These are phyloP conservation scores for Pestalotiopsis sp. DNA, from an alignment of 2,329 filamentous ascomycete species.

Conservation along the genomic window DNA sequence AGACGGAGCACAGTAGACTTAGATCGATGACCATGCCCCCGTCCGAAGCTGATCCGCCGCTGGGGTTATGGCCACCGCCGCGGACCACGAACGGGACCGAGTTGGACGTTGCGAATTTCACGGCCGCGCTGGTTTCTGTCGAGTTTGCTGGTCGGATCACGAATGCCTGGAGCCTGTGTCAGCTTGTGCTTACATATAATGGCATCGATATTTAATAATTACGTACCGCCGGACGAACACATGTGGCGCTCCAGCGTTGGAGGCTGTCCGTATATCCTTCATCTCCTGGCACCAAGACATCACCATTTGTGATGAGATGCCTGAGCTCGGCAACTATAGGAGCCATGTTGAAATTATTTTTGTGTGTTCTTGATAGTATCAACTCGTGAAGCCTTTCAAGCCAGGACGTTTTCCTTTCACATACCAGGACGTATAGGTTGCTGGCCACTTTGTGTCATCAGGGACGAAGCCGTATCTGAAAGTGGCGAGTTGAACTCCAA, in stretches of 20 bases:
- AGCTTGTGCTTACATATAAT: neutral
- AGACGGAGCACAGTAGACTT: conserved; percentile 49
- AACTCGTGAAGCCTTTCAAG: neutral
- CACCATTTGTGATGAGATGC: conserved; percentile 20
- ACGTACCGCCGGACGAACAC: conserved; percentile 35
- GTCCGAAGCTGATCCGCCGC: conserved; percentile 49
- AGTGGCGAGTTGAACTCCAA: neutral
- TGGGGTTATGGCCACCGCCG: conserved; percentile 60
- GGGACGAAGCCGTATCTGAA: neutral
- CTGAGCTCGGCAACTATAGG: conserved; percentile 9
- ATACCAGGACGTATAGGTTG: neutral
- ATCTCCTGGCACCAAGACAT: conserved; percentile 34
- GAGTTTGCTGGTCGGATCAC: conserved; percentile 44
- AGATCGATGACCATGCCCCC: conserved; percentile 61
- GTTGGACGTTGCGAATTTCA: conserved; percentile 46
- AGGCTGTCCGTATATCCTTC: conserved; percentile 37
- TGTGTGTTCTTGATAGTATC: neutral
- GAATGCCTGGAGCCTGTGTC: conserved; percentile 35
- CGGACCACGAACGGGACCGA: conserved; percentile 54
- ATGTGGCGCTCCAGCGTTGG: conserved; percentile 39
- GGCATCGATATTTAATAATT: neutral
- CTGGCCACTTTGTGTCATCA: neutral
- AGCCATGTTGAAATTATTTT: neutral
- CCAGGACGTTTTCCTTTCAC: neutral
- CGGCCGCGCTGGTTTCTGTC: conserved; percentile 35